Evolutionary conservation across 176 grass and related monocot species (phyloP).

Genomic region (Cenchrus purpureus): DNA sequence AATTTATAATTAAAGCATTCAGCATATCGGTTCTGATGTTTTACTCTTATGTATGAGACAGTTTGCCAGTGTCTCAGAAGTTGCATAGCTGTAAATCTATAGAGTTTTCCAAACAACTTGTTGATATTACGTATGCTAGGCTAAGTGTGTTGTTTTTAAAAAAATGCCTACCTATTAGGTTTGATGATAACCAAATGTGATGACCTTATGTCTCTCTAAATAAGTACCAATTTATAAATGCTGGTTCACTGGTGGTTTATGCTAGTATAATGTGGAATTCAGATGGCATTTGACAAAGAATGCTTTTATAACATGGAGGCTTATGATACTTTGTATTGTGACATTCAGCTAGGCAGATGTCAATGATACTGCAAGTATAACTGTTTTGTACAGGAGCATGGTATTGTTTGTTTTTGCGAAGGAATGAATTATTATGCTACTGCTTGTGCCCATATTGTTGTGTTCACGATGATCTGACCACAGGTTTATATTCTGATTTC

Average conservation of each 20-base stretch:
- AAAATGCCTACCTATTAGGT: background rate
- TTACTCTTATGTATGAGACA: background rate
- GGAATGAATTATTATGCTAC: background rate
- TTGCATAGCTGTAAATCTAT: conserved; percentile 10
- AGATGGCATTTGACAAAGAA: too few relatives aligned
- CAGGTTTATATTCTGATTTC: conserved; percentile 14
- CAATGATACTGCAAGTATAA: background rate
- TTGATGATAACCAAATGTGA: background rate
- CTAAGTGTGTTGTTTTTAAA: background rate
- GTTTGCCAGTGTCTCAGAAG: conserved; percentile 13
- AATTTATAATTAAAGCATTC: background rate
- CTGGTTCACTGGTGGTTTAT: background rate
- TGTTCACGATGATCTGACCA: background rate
- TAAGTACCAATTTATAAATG: background rate
- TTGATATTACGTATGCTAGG: background rate
- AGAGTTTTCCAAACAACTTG: background rate
- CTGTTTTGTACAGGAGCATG: background rate
- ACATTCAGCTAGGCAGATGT: background rate
- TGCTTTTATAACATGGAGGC: too few relatives aligned
- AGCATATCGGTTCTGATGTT: background rate
- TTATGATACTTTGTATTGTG: too few relatives aligned
- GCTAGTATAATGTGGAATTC: background rate
- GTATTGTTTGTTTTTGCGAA: background rate
- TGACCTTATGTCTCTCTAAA: background rate
- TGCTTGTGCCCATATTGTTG: conserved; percentile 11